Evolutionary conservation across 805 yeast genomes (phyloP), one percentile per base, ranked within the genome.

Genomic region (Zygoascus ofunaensis): DNA sequence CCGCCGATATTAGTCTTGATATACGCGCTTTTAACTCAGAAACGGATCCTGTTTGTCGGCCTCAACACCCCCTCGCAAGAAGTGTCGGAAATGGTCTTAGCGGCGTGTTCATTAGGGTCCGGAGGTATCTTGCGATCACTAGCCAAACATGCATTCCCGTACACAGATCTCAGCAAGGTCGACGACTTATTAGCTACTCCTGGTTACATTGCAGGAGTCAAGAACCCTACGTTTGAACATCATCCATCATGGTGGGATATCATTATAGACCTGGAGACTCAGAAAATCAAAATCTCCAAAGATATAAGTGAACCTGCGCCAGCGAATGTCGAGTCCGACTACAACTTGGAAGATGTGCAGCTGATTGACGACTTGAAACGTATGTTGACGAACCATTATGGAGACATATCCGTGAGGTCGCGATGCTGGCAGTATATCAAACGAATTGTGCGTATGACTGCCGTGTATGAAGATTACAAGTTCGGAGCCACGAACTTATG

Each of bases 161-260:
- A 76, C 41, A 66, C 76, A 3, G 80, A 77, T 50, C 71, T 76
- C 17, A 70, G 76, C 20, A 73, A 74, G 47, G 71, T 73, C 20
- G 79, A 74, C 47, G 64, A 73, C 8, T 60, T 77, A 47, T 66
- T 68, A 41, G 60, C 65, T 41, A 69, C 76, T 41, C 70, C 66
- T 10, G 74, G 77, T 14, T 76, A 60, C 53, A 60, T 76, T 48
- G 82, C 80, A 1, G 82, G 82, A 14, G 77, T 78, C 28, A 75
- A 76, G 46, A 76, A 77, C 56, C 79, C 80, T 4, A 74, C 78
- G 36, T 76, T 76, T 60, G 72, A 72, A 50, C 58, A 66, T 38
- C 76, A 75, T 49, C 76, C 76, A 36, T 65, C 62, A 39, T 64
- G 77, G 56, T 76, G 79, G 77, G 82, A 76, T 50, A 54, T 76